phyloP scores from a whole-genome alignment of 164 flowering plant genomes.

The Vitis vinifera region DNA sequence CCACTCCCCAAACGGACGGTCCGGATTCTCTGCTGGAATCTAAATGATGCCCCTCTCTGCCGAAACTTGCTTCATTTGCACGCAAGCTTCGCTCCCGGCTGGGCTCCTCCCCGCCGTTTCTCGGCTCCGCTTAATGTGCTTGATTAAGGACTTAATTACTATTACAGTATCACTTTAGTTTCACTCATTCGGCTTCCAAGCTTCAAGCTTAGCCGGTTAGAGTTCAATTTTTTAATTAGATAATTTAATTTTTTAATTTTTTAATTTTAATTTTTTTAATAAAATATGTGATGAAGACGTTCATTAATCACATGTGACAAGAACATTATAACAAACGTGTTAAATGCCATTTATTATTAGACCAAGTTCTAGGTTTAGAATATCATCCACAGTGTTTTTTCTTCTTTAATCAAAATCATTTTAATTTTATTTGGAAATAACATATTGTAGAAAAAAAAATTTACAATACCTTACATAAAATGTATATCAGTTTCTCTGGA shows the following conservation, averaged over 20 bases:
- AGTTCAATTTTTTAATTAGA: too few species aligned
- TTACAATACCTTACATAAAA: too few species aligned
- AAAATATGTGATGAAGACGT: background rate
- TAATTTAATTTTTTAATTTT: too few species aligned
- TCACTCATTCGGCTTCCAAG: background rate
- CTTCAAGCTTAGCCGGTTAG: background rate
- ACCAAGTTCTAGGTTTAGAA: too few species aligned
- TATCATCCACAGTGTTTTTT: too few species aligned
- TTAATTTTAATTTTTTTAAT: background rate
- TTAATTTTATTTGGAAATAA: too few species aligned
- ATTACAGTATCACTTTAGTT: too few species aligned
- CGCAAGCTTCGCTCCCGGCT: conserved; percentile 13
- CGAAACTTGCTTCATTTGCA: conserved; percentile 17
- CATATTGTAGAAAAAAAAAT: too few species aligned
- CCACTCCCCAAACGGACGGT: conserved; percentile 2
- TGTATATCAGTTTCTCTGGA: too few species aligned
- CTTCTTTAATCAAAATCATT: too few species aligned
- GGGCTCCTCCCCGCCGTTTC: background rate
- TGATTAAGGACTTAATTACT: background rate
- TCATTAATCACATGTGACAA: background rate
- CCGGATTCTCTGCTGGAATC: conserved; percentile 8
- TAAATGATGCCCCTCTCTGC: conserved; percentile 7
- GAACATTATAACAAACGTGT: background rate
- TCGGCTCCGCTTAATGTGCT: conserved; percentile 5
- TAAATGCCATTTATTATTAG: background rate